Base-by-base conservation (phyloP, 345 rosid genomes). In the Raphanus sativus region DNA sequence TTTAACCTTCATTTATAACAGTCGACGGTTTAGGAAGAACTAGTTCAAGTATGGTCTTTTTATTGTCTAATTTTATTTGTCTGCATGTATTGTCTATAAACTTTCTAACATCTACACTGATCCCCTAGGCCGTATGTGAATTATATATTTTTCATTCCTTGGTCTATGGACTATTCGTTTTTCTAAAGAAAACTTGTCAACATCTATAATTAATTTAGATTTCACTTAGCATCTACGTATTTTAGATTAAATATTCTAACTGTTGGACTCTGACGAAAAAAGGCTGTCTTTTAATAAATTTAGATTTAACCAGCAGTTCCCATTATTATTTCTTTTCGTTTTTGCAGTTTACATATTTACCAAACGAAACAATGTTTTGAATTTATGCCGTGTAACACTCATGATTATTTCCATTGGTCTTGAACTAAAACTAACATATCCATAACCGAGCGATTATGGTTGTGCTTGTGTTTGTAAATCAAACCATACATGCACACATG, bases 391-490 rank as follows among this genome's bases (percentile, higher is more conserved):
- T 5, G 64, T 56, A 64, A 65, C 52, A 65, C 67, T 70, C 73
- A 77, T 78, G 77, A 78, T 72, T 32, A 48, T 45, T 72, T 65
- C 63, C 73, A 78, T 72, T 59, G 26, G 60, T 72, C 77, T 65
- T 26, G 15, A 66, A 66, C 59, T 66, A 65, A 72, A 64, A 33
- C 81, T 72, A 78, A 59, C 73, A 72, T 72, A 72, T 78, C 81
- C 69, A 3, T 60, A 72, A 65, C 69, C 21, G 25, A 52, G 81
- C 73, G 69, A 77, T 71, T 61, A 78, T 60, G 77, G 58, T 33
- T 30, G 63, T 78, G 48, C n/a, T 73, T 78, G 10, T 33, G 73
- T 66, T 24, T 72, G 63, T 59, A 60, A 45, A 71, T 11, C 48
- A 65, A 58, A 25, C 38, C 65, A 67, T 67, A 33, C 64, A 73